Evolutionary conservation across 192 early-diverging fungal species (phyloP), one percentile per base, ranked within the genome.

Genomic region (Geosiphon pyriformis): DNA sequence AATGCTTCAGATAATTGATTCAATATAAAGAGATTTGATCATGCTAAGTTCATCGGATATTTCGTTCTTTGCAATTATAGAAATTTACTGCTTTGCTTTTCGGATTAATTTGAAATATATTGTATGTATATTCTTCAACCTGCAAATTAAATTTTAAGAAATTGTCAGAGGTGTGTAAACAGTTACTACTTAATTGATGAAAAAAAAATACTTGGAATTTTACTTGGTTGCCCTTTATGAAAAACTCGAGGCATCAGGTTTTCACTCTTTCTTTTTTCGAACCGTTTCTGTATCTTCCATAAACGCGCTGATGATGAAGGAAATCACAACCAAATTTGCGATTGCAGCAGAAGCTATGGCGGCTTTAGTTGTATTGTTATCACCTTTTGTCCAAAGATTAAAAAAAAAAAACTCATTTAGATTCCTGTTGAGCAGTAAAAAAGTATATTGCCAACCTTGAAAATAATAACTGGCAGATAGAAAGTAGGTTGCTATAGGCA

Each of bases 401-500:
- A n/a, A n/a, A n/a, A 42, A 10, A 42, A 42, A 42, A 10, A 6
- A 42, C 15, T 42, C 37, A 42, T 42, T 42, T 10, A 42, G 15
- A 10, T 42, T 6, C 6, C 15, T 42, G 37, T 20, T 55, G 53
- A 20, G 23, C 10, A 55, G 23, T 12, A 23, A 29, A 29, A 55
- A 20, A 55, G 1, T 12, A 23, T 12, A 10, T 12, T 12, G 23
- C 53, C 27, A 27, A 55, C 53, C 53, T 26, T 55, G 22, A 29
- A 27, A 55, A 55, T 55, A 55, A 29, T 55, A 55, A 23, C 25
- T 12, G 12, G 53, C 20, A 12, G 53, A 27, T 12, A 27, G 27
- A 55, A 55, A 55, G 53, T 55, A 55, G 10, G 53, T 55, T 12
- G 53, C 53, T 26, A 55, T 55, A 20, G 53, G 53, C 12, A 55